Evolutionary conservation across 768 basidiomycete genomes (phyloP), one percentile per base, ranked within the genome.

Genomic region (Amanita jacksonii): DNA sequence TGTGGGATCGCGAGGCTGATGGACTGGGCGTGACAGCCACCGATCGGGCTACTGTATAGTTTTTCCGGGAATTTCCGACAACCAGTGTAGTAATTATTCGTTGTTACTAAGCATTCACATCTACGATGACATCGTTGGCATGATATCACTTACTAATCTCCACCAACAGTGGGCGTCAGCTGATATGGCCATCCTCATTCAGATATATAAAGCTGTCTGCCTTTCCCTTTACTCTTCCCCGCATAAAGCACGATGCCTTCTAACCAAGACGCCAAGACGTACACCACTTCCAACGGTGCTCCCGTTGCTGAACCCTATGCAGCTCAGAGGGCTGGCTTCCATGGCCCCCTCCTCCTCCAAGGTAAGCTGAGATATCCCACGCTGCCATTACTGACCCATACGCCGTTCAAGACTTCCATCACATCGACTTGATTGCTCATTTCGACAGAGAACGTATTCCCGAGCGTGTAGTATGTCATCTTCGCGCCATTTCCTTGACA

Each of bases 401-500:
- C 35, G 20, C 12, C 40, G n/a, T 23, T 25, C 44, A n/a, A 85
- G 87, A 91, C 61, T 90, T 89, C 69, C 82, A 88, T 62, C 79
- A 86, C 63, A 82, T 93, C 57, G 89, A 91, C 65, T 69, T 85
- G 38, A 78, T 98, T 49, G 81, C 88, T 12, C 92, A 94, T 69
- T 92, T 93, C 55, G 87, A 89, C 61, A 81, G 88, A 48, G 92
- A 96, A 64, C 85, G 94, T 60, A 94, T 98, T 56, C 94, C 93
- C 12, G 90, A 94, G 72, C 88, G 90, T 62, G 83, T 88, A 51
- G 90, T 82, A 62, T 52, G 77, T 69, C 10, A 34, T 24, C 25
- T 38, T 1, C 5, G 4, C 37, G 38, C 16, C 13, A n/a, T 34
- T 45, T 4, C 6, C 31, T 8, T 36, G 9, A 52, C 57, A 55